These are phyloP conservation scores for Pyrrhoderma lamaoense DNA, from an alignment of 1,284 basidiomycete species.

Conservation along the genomic window DNA sequence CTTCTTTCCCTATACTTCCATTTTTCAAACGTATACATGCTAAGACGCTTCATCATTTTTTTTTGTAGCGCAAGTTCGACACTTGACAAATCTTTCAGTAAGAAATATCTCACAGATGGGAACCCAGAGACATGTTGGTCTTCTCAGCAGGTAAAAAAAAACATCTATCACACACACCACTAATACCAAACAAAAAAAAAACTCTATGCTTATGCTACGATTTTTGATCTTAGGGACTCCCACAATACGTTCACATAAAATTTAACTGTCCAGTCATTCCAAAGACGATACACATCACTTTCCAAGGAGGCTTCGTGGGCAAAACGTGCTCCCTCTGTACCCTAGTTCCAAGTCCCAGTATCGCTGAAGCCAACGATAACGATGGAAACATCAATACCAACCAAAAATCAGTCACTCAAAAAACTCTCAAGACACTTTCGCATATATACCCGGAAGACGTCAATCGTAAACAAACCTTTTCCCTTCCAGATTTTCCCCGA, in stretches of 20 bases:
- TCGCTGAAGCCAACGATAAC: constrained; percentile 19
- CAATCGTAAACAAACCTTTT: constrained; percentile 62
- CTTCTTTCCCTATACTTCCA: too few species aligned
- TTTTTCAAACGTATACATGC: too few species aligned
- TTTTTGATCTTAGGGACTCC: constrained; percentile 42
- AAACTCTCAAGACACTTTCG: constrained; percentile 40
- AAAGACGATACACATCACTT: constrained; percentile 52
- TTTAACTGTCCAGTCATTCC: constrained; percentile 51
- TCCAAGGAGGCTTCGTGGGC: constrained; percentile 80
- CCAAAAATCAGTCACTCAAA: background rate
- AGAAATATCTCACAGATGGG: constrained; percentile 62
- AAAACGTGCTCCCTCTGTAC: constrained; percentile 49
- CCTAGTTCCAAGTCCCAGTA: constrained; percentile 20
- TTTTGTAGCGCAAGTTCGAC: constrained; percentile 69
- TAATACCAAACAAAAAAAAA: background rate
- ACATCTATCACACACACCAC: background rate
- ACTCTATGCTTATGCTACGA: background rate
- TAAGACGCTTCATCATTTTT: background rate
- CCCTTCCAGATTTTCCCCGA: constrained; percentile 29
- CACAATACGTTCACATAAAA: constrained; percentile 61
- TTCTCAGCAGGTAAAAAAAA: constrained; percentile 55
- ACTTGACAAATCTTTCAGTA: constrained; percentile 68
- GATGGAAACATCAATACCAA: background rate
- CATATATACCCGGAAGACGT: constrained; percentile 69
- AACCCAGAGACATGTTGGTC: constrained; percentile 79